Evolutionary conservation across 495 filamentous ascomycete genomes (phyloP), one percentile per base, ranked within the genome.

Genomic region (Neurospora sp.): DNA sequence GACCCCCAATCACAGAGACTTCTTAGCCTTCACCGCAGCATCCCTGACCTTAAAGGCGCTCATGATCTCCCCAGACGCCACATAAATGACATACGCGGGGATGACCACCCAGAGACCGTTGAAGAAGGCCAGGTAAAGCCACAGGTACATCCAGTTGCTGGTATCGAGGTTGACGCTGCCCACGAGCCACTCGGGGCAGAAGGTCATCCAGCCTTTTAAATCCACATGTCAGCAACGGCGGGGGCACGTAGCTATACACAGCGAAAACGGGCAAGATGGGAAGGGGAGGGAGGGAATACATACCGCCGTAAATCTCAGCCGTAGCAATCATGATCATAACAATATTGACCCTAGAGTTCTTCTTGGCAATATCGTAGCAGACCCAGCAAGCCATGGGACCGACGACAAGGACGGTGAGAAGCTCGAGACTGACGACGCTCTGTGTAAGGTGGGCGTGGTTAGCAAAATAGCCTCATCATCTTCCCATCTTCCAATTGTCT

Each of bases 71-170:
- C 83, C 80, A 31, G 87, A 88, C 1, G 89, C 87, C 77, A 92
- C 88, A 73, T 85, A 91, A 76, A 97, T 81, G 35, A 94, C 86
- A 86, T 93, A 97, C 12, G 90, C 65, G 1, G 94, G 94, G 72
- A 94, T 83, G 74, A 88, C 86, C 37, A 98, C 94, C 94, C 94
- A 98, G 18, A 97, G 85, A 69, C 86, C 90, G 78, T 98, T 98
- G 83, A 97, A 97, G 83, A 97, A 97, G 75, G 92, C 85, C 70
- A 98, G 82, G 78, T 97, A 97, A 12, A 97, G 83, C 93, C 93
- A 92, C 75, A 91, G 78, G 77, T 94, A 97, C 86, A 98, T 94
- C 74, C 88, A 91, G 76, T 96, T 94, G 73, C 87, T 89, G 0
- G 89, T 91, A 75, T 94, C 90, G 76, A 98, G 85, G 80, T 93